These are phyloP conservation scores for Grifola frondosa DNA, from an alignment of 1,284 basidiomycete genomes.

Conservation along the genomic window DNA sequence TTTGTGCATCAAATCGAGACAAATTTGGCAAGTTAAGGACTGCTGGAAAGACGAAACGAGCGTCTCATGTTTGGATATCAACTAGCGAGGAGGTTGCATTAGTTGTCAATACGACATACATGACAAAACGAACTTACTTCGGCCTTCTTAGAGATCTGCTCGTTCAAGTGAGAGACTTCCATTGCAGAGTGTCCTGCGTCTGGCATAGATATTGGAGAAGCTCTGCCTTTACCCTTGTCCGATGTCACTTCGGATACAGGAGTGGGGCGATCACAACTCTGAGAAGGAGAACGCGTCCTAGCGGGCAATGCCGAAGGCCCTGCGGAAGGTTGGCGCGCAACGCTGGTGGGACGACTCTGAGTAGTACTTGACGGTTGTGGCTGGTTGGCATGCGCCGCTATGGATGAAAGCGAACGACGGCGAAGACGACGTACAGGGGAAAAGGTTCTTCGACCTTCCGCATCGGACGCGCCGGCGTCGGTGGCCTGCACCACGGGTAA, in stretches of 20 bases:
- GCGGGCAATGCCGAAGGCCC: constrained; percentile 2
- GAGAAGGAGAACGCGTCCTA: constrained; percentile 1
- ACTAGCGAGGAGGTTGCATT: constrained; percentile 30
- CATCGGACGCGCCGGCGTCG: background rate
- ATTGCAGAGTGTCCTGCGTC: background rate
- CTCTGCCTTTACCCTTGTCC: constrained; percentile 19
- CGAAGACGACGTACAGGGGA: too few relatives aligned
- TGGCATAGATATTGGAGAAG: background rate
- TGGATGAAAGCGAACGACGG: too few relatives aligned
- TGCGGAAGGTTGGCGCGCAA: constrained; percentile 4
- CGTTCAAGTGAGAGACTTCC: constrained; percentile 10
- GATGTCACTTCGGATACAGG: background rate
- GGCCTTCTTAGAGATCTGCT: constrained; percentile 13
- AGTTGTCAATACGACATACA: background rate
- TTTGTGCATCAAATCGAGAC: constrained; percentile 66
- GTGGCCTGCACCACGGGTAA: constrained; percentile 18
- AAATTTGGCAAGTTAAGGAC: constrained; percentile 70
- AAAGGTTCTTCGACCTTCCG: constrained; percentile 2
- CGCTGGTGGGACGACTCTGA: too few relatives aligned
- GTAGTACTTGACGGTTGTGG: too few relatives aligned
- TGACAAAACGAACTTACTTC: constrained; percentile 15
- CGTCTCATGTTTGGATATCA: constrained; percentile 49
- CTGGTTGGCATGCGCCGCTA: too few relatives aligned
- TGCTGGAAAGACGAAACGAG: constrained; percentile 54
- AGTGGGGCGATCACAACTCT: background rate